Base-by-base conservation (phyloP, 129 eudicot species). In the Pseudognaphalium luteoalbum region DNA sequence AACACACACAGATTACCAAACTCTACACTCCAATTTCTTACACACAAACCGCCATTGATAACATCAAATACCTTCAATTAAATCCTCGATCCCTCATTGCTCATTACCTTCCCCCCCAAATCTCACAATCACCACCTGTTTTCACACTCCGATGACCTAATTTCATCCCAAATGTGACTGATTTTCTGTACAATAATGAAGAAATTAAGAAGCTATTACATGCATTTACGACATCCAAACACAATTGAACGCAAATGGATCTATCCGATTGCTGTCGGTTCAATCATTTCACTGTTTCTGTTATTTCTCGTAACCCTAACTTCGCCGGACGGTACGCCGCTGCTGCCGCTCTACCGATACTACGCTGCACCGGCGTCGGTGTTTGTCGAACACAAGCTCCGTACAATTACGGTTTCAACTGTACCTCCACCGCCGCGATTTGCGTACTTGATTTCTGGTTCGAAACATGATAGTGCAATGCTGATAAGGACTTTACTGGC, bases 391-490 rank as follows among this genome's bases (percentile, higher is more conserved):
- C 83, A 96, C 7, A 88, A 85, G 81, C 92, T 93, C 60, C 87
- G 67, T 22, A 75, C 91, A 0, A 15, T 87, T 1, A 92, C 91
- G 1, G 35, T 81, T 21, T 80, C 87, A 34, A 25, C 77, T 20
- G 73, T 78, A 22, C 92, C 95, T 16, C 90, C 91, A 2, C 95
- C 89, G 34, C 98, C 97, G 6, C 92, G 98, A 0, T 60, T 93
- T 12, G 98, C 96, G 7, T 93, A 93, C 86, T 77, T 93, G 7
- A 87, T 93, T 3, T 93, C 98, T 61, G 98, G 98, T 47, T 93
- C 98, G 4, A 83, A 84, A 39, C 91, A 84, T 16, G 89, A 90
- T 35, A 89, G 89, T 7, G 16, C 28, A 4, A 85, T 84, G 87
- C 92, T 93, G 29, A 77, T 73, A 15, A 84, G 98, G 5, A 87